These are phyloP conservation scores for Spathaspora gorwiae DNA, from an alignment of 805 yeast genomes.

Conservation along the genomic window DNA sequence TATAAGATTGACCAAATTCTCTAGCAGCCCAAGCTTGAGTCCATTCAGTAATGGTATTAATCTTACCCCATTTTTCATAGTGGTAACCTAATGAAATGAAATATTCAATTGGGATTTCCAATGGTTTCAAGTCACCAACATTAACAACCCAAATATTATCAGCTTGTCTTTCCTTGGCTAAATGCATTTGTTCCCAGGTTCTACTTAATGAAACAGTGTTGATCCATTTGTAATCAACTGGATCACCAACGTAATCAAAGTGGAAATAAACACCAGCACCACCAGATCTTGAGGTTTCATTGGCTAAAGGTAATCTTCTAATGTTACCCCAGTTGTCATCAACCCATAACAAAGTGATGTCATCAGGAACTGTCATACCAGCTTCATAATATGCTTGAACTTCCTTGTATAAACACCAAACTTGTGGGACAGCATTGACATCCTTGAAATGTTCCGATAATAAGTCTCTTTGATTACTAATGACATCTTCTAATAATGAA, in stretches of 20 bases:
- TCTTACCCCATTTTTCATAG: conserved; percentile 11
- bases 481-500: conserved; percentile 11
- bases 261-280: conserved; percentile 26
- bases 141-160: conserved; percentile 20
- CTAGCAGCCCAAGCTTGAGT: conserved; percentile 10
- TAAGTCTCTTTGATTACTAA: conserved; percentile 11
- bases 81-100: conserved; percentile 16
- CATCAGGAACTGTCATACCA: conserved; percentile 17
- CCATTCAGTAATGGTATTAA: conserved; percentile 8
- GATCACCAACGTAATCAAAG: conserved; percentile 24
- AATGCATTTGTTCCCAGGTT: conserved; percentile 22
- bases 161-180: conserved; percentile 17
- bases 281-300: conserved; percentile 17
- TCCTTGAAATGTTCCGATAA: conserved; percentile 9
- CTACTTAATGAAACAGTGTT: conserved; percentile 17
- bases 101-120: conserved; percentile 18
- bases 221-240: conserved; percentile 24
- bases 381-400: conserved; percentile 13
- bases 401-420: conserved; percentile 17
- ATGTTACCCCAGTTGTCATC: conserved; percentile 27
- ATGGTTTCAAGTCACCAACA: conserved; percentile 22
- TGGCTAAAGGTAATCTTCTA: conserved; percentile 18
- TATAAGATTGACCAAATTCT: conserved; percentile 9
- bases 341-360: conserved; percentile 20
- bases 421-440: conserved; percentile 14